Base-by-base conservation (phyloP, 768 basidiomycete species). In the Collybia sordida region DNA sequence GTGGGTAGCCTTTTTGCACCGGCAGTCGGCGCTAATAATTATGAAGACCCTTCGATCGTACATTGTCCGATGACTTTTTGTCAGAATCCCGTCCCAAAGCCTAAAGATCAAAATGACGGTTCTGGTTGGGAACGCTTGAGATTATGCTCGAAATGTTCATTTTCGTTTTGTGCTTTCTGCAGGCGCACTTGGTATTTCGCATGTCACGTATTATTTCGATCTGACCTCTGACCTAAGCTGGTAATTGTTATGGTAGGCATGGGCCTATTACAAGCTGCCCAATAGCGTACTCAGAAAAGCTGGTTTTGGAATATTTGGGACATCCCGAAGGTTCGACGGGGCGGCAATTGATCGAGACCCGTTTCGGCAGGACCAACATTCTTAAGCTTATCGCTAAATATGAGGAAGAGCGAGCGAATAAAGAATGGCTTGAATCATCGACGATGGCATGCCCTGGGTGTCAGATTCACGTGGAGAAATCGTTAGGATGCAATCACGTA, bases 401-500 rank as follows among this genome's bases (percentile, higher is more conserved):
- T 53, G 64, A 85, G 56, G 90, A 95, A 64, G 90, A 92, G 25
- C 76, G 81, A 63, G 78, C 81, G 55, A 93, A 89, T 66, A 76
- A 73, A 56, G 70, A 79, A 57, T 95, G 89, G 90, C 72, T 95
- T 22, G 75, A 82, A 23, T 61, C 70, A 27, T 81, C 79, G 36
- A 89, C 93, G 9, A 86, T 77, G 66, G 71, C 73, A 17, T 90
- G 89, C 62, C 88, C 92, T 3, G 83, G 83, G 4, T 95, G 93
- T 67, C 57, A 68, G 4, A 77, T 89, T 12, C 73, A 79, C 51
- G 86, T 93, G 9, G 87, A 90, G 68, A 90, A 91, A 68, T 79
- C 75, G 15, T 57, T 77, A 51, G 93, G 93, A 1, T 95, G 93
- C 69, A 95, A 95, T 66, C 93, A 96, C 69, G 92, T 93, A 71